A percentile compares a stretch with the other conserved stretches of the same genome.
phyloP scores from a whole-genome alignment of 768 basidiomycete species.

The Trametes elegans region DNA sequence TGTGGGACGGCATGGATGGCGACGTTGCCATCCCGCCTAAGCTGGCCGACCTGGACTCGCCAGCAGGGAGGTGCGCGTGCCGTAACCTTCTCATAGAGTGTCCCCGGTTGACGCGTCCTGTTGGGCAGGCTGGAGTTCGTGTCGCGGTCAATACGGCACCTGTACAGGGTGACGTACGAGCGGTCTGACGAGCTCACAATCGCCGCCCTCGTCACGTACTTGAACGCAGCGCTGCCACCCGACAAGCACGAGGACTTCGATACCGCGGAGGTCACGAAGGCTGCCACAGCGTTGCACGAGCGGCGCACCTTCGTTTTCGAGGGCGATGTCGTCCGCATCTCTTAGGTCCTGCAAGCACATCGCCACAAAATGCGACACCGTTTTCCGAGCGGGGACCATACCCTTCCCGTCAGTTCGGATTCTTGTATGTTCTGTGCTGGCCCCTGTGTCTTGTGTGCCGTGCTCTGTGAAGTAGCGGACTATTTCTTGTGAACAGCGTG shows the following conservation, averaged over 20 bases:
- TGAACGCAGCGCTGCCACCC: conserved; percentile 72
- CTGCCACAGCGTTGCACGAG: conserved; percentile 31
- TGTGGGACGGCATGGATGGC: conserved; percentile 24
- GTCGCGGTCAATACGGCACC: conserved; percentile 55
- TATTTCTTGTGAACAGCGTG: conserved; percentile 8
- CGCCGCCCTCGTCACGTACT: conserved; percentile 63
- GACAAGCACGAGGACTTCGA: conserved; percentile 85
- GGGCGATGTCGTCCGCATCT: conserved; percentile 32
- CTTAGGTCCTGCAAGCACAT: no score
- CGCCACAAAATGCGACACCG: no score
- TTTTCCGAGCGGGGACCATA: no score
- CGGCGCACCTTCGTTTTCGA: conserved; percentile 31
- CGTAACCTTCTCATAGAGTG: conserved; percentile 1
- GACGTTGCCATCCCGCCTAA: conserved; percentile 12
- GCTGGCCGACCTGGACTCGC: conserved; percentile 59
- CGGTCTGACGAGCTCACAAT: conserved; percentile 66
- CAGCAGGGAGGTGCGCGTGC: conserved; percentile 55
- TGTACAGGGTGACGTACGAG: conserved; percentile 69
- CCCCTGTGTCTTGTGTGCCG: not conserved
- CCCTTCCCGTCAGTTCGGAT: not conserved
- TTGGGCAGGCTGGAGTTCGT: conserved; percentile 54
- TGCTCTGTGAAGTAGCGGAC: not conserved
- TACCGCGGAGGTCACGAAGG: conserved; percentile 58
- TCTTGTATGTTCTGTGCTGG: not conserved
- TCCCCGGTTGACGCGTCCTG: conserved; percentile 12